Evolutionary conservation across 345 rosid species (phyloP).

Genomic region (Syzygium jambos): DNA sequence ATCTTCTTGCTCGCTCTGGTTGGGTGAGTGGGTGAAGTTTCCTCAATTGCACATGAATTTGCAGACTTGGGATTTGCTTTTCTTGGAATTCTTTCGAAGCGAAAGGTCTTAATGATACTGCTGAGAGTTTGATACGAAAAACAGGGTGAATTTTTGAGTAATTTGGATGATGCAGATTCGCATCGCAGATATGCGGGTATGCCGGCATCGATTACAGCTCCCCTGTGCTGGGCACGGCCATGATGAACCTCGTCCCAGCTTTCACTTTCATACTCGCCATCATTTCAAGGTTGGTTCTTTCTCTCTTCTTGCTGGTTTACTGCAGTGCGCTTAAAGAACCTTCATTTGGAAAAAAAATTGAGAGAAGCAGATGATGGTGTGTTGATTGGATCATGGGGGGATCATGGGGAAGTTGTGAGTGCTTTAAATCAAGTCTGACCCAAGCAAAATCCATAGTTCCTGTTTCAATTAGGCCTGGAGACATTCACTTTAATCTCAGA

Average conservation of each 20-base stretch:
- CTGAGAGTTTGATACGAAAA: not conserved
- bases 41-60: not conserved
- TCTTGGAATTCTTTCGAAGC: not conserved
- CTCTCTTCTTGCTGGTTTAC: not conserved
- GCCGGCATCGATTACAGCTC: slow-evolving; percentile 41
- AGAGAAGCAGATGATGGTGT: not conserved
- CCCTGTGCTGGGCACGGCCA: slow-evolving; percentile 40
- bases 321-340: not conserved
- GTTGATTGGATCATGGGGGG: not conserved
- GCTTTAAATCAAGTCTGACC: not conserved
- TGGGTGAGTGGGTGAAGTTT: slow-evolving; percentile 18
- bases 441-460: not conserved
- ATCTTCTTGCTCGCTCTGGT: slow-evolving; percentile 44
- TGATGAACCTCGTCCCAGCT: slow-evolving; percentile 41
- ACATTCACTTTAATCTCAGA: not conserved
- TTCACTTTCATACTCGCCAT: slow-evolving; percentile 40
- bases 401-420: not conserved
- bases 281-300: slow-evolving; percentile 28
- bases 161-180: slow-evolving; percentile 9
- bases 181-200: slow-evolving; percentile 18
- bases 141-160: not conserved
- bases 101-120: not conserved
- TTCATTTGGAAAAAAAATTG: not conserved
- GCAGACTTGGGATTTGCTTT: not conserved
- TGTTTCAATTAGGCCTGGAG: not conserved